A percentile compares a stretch with the other conserved stretches of the same genome.
Evolutionary conservation across 257 asterid species (phyloP).

Genomic region (Scutellaria galericulata): DNA sequence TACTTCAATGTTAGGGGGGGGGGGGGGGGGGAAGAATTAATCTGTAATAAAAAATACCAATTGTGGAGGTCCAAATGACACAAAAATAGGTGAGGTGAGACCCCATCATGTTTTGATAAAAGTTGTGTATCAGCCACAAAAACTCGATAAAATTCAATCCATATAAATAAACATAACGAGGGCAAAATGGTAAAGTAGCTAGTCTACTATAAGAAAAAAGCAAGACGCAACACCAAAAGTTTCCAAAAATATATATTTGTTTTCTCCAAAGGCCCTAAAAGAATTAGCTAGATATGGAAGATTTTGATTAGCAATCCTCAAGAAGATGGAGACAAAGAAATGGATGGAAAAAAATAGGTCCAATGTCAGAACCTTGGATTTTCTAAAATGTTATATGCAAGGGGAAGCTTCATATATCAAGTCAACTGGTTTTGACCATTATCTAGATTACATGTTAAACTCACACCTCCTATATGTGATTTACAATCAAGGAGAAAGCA

Average conservation of each 20-base stretch:
- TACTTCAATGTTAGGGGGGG: no score
- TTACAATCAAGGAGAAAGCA: constrained; percentile 10
- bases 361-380: not conserved
- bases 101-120: not conserved
- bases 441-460: not conserved
- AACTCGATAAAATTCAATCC: not conserved
- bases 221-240: not conserved
- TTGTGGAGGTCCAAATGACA: constrained; percentile 2
- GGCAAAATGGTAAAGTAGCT: constrained; percentile 1
- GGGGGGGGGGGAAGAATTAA: not conserved
- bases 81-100: not conserved
- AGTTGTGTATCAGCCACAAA: not conserved
- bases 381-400: not conserved
- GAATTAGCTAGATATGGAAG: not conserved
- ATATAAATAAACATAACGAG: not conserved
- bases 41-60: not conserved
- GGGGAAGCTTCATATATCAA: not conserved
- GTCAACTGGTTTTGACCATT: not conserved
- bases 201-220: constrained; percentile 8
- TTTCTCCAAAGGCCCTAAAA: not conserved
- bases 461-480: not conserved
- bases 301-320: no score
- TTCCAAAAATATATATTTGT: not conserved
- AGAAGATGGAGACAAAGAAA: not conserved
- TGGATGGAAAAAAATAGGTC: not conserved